These are phyloP conservation scores for Paecilomyces fulvus DNA, from an alignment of 2,329 filamentous ascomycete species.

Conservation along the genomic window DNA sequence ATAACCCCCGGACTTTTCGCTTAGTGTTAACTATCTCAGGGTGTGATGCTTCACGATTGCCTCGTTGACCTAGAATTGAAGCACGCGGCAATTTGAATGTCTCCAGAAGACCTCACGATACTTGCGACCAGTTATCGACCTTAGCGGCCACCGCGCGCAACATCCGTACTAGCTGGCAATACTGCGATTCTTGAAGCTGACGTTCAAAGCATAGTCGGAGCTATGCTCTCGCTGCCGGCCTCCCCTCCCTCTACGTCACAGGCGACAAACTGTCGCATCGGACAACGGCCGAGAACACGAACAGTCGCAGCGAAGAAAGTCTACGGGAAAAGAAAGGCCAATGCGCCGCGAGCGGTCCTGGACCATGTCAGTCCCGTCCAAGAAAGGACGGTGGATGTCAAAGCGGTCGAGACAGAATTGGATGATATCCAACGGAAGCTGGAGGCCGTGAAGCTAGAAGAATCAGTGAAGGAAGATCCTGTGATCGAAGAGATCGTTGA, in stretches of 20 bases:
- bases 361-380: constrained; percentile 8
- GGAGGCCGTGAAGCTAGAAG: not conserved
- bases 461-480: not conserved
- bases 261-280: not conserved
- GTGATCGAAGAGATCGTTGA: not conserved
- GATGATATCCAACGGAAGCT: constrained; percentile 1
- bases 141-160: not conserved
- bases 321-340: constrained; percentile 9
- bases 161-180: not conserved
- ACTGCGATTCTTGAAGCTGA: no score
- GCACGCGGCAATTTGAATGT: not conserved
- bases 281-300: constrained; percentile 1
- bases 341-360: constrained; percentile 7
- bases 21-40: not conserved
- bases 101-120: not conserved
- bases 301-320: constrained; percentile 4
- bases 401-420: not conserved
- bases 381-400: not conserved
- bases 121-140: not conserved
- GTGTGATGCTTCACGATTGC: not conserved
- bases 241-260: not conserved
- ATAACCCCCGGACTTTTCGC: not conserved
- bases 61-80: not conserved
- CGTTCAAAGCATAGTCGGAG: not conserved
- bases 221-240: not conserved